Evolutionary conservation across 768 basidiomycete species (phyloP).

Genomic region (Lactifluus pinguis): DNA sequence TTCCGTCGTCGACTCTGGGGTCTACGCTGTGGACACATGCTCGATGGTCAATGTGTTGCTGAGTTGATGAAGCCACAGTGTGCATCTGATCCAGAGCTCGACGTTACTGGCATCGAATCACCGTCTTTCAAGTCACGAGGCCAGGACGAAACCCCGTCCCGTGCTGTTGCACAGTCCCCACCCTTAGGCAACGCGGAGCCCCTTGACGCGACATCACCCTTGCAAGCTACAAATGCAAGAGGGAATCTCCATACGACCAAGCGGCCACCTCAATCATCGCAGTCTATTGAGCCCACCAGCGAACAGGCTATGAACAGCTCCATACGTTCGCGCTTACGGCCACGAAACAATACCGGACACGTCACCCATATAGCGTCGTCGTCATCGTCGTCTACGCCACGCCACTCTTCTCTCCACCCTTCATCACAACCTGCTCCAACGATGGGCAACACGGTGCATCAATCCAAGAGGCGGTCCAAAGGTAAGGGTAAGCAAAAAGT

Average conservation of each 20-base stretch:
- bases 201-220: not conserved
- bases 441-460: not conserved
- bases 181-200: not conserved
- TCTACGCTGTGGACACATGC: conserved; percentile 66
- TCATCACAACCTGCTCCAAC: not conserved
- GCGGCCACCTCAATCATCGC: not conserved
- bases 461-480: conserved; percentile 3
- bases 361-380: not conserved
- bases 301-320: not conserved
- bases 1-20: conserved; percentile 52
- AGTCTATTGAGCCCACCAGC: not conserved
- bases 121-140: not conserved
- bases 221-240: not conserved
- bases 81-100: not conserved
- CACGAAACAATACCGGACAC: conserved; percentile 12
- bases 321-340: conserved; percentile 18
- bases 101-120: not conserved
- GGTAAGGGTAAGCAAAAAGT: conserved; percentile 18
- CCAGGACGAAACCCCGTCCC: not conserved
- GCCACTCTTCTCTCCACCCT: not conserved
- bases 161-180: not conserved
- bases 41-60: conserved; percentile 68
- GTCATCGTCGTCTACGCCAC: not conserved
- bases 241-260: not conserved
- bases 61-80: conserved; percentile 41